These are phyloP conservation scores for Mycena galericulata DNA, from an alignment of 768 basidiomycete genomes.

Conservation along the genomic window DNA sequence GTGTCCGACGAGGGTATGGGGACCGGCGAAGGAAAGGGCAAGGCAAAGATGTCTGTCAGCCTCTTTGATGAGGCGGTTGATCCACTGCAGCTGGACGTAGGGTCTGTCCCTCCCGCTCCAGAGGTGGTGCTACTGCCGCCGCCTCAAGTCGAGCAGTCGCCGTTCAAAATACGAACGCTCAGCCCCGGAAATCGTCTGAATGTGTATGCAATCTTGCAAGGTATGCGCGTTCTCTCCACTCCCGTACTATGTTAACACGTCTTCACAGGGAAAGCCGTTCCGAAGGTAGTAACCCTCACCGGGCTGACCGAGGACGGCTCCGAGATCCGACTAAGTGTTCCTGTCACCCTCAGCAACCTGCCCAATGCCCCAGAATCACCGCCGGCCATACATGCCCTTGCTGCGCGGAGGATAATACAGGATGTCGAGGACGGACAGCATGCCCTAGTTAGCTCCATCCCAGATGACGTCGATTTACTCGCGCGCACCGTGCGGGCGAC, in stretches of 20 bases:
- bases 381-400: slow-evolving; percentile 29
- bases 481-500: slow-evolving; percentile 20
- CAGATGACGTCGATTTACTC: slow-evolving; percentile 18
- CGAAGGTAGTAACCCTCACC: slow-evolving; percentile 21
- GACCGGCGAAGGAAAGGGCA: no score
- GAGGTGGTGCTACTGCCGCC: slow-evolving; percentile 16
- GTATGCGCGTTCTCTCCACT: slow-evolving; percentile 2
- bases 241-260: not conserved
- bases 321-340: slow-evolving; percentile 26
- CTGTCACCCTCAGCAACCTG: slow-evolving; percentile 31
- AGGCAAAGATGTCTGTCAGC: no score
- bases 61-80: not conserved
- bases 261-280: slow-evolving; percentile 22
- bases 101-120: slow-evolving; percentile 21
- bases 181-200: slow-evolving; percentile 26
- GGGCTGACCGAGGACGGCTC: slow-evolving; percentile 23
- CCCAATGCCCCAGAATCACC: slow-evolving; percentile 22
- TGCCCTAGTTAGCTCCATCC: not conserved
- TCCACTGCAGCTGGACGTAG: slow-evolving; percentile 1
- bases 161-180: slow-evolving; percentile 27
- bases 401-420: slow-evolving; percentile 33
- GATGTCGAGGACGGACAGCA: slow-evolving; percentile 34
- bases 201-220: slow-evolving; percentile 33
- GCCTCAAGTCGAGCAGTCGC: slow-evolving; percentile 31
- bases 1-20: slow-evolving; percentile 1